phyloP scores from a whole-genome alignment of 2,329 filamentous ascomycete genomes.

The Pseudonectria buxi region DNA sequence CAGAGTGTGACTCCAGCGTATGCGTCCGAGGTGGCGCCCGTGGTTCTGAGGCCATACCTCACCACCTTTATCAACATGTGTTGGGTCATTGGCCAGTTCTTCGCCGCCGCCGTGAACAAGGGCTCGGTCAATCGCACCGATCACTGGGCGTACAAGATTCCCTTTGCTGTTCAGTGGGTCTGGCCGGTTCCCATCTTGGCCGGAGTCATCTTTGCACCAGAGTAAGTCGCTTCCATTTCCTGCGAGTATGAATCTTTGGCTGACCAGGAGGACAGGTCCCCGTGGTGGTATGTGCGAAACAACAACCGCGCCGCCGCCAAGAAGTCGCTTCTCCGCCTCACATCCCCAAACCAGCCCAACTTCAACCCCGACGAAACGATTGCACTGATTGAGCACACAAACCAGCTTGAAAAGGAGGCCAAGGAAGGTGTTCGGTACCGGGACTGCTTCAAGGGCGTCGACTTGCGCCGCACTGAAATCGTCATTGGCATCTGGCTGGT shows the following conservation, averaged over 20 bases:
- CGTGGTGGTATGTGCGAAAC: constrained; percentile 46
- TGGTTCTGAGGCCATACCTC: constrained; percentile 43
- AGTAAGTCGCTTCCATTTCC: constrained; percentile 22
- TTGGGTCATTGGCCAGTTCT: constrained; percentile 50
- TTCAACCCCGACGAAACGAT: constrained; percentile 42
- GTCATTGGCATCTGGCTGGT: constrained; percentile 43
- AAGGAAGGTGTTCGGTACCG: constrained; percentile 38
- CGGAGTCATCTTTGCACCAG: constrained; percentile 40
- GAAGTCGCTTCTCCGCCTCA: constrained; percentile 35
- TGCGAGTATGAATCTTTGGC: rapidly evolving
- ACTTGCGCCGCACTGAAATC: constrained; percentile 48
- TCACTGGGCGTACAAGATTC: constrained; percentile 43
- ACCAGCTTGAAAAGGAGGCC: constrained; percentile 39
- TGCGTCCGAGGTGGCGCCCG: constrained; percentile 45
- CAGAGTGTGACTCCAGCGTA: constrained; percentile 47
- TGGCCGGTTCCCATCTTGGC: constrained; percentile 42
- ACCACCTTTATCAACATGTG: constrained; percentile 52
- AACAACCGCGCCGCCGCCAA: constrained; percentile 34
- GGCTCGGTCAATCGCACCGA: constrained; percentile 32
- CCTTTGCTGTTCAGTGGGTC: constrained; percentile 47
- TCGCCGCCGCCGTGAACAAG: constrained; percentile 41
- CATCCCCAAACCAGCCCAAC: constrained; percentile 28
- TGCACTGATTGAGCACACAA: constrained; percentile 49
- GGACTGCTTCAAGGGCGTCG: constrained; percentile 46
- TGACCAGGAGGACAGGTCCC: no score